Evolutionary conservation across 805 yeast species (phyloP), one percentile per base, ranked within the genome.

Genomic region (Cyberlindnera xishuangbannaensis): DNA sequence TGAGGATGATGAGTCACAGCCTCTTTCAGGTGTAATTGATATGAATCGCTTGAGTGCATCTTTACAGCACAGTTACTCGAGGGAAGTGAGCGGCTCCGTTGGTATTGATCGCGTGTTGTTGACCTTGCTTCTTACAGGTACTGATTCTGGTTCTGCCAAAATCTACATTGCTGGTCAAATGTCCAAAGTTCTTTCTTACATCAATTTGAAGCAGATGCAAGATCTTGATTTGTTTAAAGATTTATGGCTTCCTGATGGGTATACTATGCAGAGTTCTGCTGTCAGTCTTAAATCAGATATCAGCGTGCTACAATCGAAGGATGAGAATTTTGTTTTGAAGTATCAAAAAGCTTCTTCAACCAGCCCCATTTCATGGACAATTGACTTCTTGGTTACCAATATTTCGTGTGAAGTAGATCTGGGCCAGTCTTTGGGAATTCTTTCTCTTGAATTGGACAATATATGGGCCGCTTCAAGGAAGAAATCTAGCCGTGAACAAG

Each of bases 21-120:
- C 69, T 3, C 37, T 76, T 9, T 56, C 71, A 2, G 54, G 71
- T 4, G 53, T 76, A 0, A 52, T 77, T 3, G 64, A 68, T 12
- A 41, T 86, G 13, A 65, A 67, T n/a, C 66, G 73, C 2, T 56
- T 86, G 4, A 65, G 72, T 15, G 83, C 90, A 0, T 77, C 88
- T 0, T 61, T 92, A 22, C 95, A 86, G 49, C 98, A 92, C 56
- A 77, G 84, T 12, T 92, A 85, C 51, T 90, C 97, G 0, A 73
- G 95, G 41, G 95, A 86, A 42, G 71, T 82, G 1, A 86, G 95
- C 64, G 95, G 94, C 0, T 77, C 83, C 3, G 55, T 84, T 18
- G 45, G 53, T 2, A 41, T 75, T 7, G 65, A 73, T 13, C 62
- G 67, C 27, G 52, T 79, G 9, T 50, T 76, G 29, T 20, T 75